Evolutionary conservation across 306 rosid genomes (phyloP), one percentile per base, ranked within the genome.

Genomic region (Trifolium subterraneum): DNA sequence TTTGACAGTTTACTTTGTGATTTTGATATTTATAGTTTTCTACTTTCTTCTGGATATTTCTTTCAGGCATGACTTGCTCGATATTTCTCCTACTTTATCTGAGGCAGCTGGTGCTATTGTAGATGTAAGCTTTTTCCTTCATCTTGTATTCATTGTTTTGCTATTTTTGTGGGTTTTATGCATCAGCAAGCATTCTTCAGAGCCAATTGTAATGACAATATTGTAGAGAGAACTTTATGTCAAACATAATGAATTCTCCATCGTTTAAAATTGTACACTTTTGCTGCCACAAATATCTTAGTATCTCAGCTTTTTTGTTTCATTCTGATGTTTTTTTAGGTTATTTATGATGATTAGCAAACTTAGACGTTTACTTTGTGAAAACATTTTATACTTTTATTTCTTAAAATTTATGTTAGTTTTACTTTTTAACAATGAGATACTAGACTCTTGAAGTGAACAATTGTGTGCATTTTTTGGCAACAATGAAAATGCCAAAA

Each of bases 81-180:
- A 91, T 68, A 91, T 94, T 58, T 90, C 98, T 19, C 97, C 97
- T n/a, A 77, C 93, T 29, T 84, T 94, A 11, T 84, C 97, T 7
- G 97, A 90, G 82, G 97, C 97, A 16, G 97, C 98, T 16, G 98
- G 97, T 63, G 98, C 97, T 74, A 94, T 94, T 74, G 90, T 94
- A 55, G 96, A 94, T 84, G 98, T 94, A 78, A 84, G 88, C 54
- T 44, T 58, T 39, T 22, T 14, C 39, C 12, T 31, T 29, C 44
- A 16, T 39, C 2, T 64, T 35, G 48, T 44, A 16, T 78, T 42
- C 14, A 3, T 15, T 59, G 18, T 64, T 68, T n/a, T 38, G 27
- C 45, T 60, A 0, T 31, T 68, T 31, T 31, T 71, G 19, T 70
- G 14, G 50, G 66, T 82, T 72, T 68, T 51, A 51, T 54, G 61